Conservation (phyloP, 2,329 filamentous ascomycete genomes). For the Fusarium brachygibbosum region DNA sequence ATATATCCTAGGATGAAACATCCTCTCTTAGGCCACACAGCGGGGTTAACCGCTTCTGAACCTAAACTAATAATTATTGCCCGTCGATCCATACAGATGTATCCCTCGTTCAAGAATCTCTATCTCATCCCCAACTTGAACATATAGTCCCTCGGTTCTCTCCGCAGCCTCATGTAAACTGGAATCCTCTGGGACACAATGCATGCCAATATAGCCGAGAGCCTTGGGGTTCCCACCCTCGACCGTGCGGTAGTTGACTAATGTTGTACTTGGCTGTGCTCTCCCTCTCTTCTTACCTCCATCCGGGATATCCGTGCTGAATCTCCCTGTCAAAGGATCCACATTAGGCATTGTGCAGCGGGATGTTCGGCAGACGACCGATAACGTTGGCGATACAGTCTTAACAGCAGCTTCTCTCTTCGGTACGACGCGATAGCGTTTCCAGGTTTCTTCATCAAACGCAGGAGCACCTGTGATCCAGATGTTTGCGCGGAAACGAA, state of each 20-base stretch:
- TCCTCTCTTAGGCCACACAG: too few relatives aligned
- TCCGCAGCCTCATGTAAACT: slow-evolving; percentile 22
- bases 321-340: slow-evolving; percentile 24
- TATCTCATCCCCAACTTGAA: slow-evolving; percentile 49
- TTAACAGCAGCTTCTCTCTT: not conserved
- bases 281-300: slow-evolving; percentile 36
- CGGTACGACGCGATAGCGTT: slow-evolving; percentile 23
- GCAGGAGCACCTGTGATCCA: slow-evolving; percentile 36
- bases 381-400: slow-evolving; percentile 8
- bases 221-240: slow-evolving; percentile 48
- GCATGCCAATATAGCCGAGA: slow-evolving; percentile 51
- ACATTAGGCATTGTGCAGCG: slow-evolving; percentile 41
- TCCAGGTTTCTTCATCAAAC: slow-evolving; percentile 37
- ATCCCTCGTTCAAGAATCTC: slow-evolving; percentile 48
- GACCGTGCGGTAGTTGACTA: slow-evolving; percentile 42
- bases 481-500: slow-evolving; percentile 39
- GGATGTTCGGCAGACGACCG: slow-evolving; percentile 40
- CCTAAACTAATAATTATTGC: slow-evolving; percentile 42
- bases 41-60: too few relatives aligned
- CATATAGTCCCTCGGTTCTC: slow-evolving; percentile 15
- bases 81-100: slow-evolving; percentile 49
- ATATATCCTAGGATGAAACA: too few relatives aligned
- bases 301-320: slow-evolving; percentile 14
- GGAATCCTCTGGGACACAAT: slow-evolving; percentile 49
- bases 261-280: slow-evolving; percentile 48